Conservation (phyloP, 306 rosid genomes). For the Gillenia trifoliata region DNA sequence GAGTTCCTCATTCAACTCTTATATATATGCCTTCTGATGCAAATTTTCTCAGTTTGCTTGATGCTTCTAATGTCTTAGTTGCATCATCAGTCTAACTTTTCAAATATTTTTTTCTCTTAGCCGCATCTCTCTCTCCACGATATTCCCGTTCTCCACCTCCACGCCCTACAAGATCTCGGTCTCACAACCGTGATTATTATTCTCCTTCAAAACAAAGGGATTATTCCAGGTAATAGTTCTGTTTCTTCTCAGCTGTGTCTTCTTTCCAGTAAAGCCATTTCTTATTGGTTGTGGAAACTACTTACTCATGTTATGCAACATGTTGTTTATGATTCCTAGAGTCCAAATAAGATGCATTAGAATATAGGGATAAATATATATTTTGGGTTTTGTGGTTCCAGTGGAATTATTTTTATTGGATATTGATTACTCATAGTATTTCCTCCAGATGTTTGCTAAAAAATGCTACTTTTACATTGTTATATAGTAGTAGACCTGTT, state of each 20-base stretch:
- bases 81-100: background rate
- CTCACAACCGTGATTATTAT: conserved; percentile 62
- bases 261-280: background rate
- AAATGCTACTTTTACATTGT: background rate
- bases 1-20: too few relatives aligned
- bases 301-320: background rate
- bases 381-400: background rate
- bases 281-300: background rate
- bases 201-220: conserved; percentile 67
- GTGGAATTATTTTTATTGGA: background rate
- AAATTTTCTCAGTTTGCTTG: too few relatives aligned
- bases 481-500: background rate
- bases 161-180: conserved; percentile 58
- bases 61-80: too few relatives aligned
- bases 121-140: too few relatives aligned
- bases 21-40: too few relatives aligned
- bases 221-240: conserved; percentile 59
- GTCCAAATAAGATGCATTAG: background rate
- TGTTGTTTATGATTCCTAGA: background rate
- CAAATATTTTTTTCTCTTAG: too few relatives aligned
- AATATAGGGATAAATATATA: background rate
- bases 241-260: background rate
- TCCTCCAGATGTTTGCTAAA: too few relatives aligned
- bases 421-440: background rate
- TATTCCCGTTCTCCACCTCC: conserved; percentile 77